A percentile compares a stretch with the other conserved stretches of the same genome.
phyloP scores from a whole-genome alignment of 768 basidiomycete species.

The Tulasnella sp. region DNA sequence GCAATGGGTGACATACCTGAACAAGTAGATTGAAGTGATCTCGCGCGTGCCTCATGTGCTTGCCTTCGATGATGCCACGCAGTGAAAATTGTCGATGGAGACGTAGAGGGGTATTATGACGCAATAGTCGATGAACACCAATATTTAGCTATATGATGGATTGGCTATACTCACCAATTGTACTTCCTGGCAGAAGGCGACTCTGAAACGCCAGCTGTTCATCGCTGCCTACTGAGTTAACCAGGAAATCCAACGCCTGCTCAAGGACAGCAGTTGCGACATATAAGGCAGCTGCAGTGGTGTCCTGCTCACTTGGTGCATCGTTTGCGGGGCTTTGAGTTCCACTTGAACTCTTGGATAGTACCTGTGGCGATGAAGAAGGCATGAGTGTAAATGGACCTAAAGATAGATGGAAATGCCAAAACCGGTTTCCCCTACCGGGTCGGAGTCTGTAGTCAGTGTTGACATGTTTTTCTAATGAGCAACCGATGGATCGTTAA shows the following conservation, averaged over 20 bases:
- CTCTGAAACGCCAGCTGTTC: slow-evolving; percentile 56
- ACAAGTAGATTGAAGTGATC: slow-evolving; percentile 47
- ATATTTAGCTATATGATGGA: neutral
- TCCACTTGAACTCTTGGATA: too few relatives aligned
- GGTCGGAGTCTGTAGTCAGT: too few relatives aligned
- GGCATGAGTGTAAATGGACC: too few relatives aligned
- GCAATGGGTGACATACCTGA: slow-evolving; percentile 3
- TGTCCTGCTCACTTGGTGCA: slow-evolving; percentile 20
- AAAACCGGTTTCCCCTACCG: too few relatives aligned
- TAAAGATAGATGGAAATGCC: too few relatives aligned
- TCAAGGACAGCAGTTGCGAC: slow-evolving; percentile 54
- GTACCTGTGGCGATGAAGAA: neutral
- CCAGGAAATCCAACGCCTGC: slow-evolving; percentile 54
- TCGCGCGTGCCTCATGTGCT: slow-evolving; percentile 73
- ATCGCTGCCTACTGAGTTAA: slow-evolving; percentile 51
- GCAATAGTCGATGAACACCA: neutral
- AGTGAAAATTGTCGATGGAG: neutral
- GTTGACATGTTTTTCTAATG: too few relatives aligned
- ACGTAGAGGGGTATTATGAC: neutral
- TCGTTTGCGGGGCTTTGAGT: neutral
- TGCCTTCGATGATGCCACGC: slow-evolving; percentile 37
- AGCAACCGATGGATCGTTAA: too few relatives aligned
- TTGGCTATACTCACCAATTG: slow-evolving; percentile 46
- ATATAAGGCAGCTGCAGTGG: slow-evolving; percentile 17
- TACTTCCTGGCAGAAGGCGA: slow-evolving; percentile 72